Evolutionary conservation across 1,284 basidiomycete species (phyloP).

Genomic region (Sanguinoderma infundibulare): DNA sequence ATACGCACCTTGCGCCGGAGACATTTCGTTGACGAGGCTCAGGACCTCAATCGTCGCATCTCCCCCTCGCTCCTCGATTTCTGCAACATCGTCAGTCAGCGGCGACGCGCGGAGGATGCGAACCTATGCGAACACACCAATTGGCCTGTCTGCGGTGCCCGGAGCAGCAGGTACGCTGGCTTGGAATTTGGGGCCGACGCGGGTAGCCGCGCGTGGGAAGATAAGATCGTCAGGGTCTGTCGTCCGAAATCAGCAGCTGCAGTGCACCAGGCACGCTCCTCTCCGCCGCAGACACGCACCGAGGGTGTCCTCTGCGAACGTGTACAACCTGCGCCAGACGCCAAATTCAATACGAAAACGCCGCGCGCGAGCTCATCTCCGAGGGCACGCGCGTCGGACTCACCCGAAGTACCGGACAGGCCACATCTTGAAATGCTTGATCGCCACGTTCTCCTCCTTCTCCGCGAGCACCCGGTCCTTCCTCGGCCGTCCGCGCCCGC

Average conservation of each 20-base stretch:
- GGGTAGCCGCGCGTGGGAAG: slow-evolving; percentile 89
- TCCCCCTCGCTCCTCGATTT: slow-evolving; percentile 65
- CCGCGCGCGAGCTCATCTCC: too few species aligned
- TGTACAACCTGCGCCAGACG: slow-evolving; percentile 87
- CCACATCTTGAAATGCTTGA: slow-evolving; percentile 92
- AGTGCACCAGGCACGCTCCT: neutral
- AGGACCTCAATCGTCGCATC: slow-evolving; percentile 77
- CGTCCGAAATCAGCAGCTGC: slow-evolving; percentile 29
- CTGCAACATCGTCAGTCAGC: slow-evolving; percentile 20
- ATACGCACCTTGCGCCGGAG: slow-evolving; percentile 64
- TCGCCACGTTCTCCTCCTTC: slow-evolving; percentile 75
- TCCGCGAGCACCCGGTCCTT: slow-evolving; percentile 72
- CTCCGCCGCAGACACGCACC: slow-evolving; percentile 49
- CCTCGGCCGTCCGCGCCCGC: slow-evolving; percentile 71
- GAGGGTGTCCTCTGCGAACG: slow-evolving; percentile 89
- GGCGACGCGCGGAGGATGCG: neutral
- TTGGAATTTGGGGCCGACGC: slow-evolving; percentile 89
- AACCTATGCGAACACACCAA: slow-evolving; percentile 42
- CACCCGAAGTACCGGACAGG: slow-evolving; percentile 97
- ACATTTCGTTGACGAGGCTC: slow-evolving; percentile 63
- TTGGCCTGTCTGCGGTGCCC: slow-evolving; percentile 43
- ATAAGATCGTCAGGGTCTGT: slow-evolving; percentile 92
- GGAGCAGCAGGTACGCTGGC: slow-evolving; percentile 59
- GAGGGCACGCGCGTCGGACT: too few species aligned
- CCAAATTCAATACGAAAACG: too few species aligned